phyloP scores from a whole-genome alignment of 345 rosid species.

The Murraya paniculata region DNA sequence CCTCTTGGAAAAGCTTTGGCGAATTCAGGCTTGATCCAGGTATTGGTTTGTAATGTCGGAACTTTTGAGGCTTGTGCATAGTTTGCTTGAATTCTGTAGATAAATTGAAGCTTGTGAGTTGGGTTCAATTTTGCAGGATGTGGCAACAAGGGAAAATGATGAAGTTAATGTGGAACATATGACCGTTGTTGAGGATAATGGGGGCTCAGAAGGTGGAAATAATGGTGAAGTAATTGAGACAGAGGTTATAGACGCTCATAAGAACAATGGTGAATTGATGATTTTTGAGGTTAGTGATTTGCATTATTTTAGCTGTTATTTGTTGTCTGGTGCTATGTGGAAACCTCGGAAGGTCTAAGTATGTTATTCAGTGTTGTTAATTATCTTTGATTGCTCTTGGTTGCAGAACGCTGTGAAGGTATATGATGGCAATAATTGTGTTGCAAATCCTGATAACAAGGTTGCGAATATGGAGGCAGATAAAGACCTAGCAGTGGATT shows the following conservation, averaged over 20 bases:
- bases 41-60: background rate
- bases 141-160: background rate
- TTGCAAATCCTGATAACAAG: background rate
- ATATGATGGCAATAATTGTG: background rate
- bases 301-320: constrained; percentile 2
- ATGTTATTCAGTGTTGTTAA: background rate
- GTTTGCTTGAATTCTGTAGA: background rate
- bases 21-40: constrained; percentile 19
- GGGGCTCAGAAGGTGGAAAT: constrained; percentile 4
- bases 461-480: background rate
- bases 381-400: background rate
- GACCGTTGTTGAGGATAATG: background rate
- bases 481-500: constrained; percentile 5
- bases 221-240: constrained; percentile 13
- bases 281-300: constrained; percentile 15
- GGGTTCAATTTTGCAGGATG: constrained; percentile 11
- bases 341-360: background rate
- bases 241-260: constrained; percentile 5
- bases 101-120: background rate
- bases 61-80: background rate
- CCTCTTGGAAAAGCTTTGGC: constrained; percentile 30
- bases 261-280: background rate
- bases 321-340: background rate
- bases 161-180: constrained; percentile 9
- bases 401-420: constrained; percentile 21